Evolutionary conservation across 306 rosid genomes (phyloP).

Genomic region (Begonia masoniana): DNA sequence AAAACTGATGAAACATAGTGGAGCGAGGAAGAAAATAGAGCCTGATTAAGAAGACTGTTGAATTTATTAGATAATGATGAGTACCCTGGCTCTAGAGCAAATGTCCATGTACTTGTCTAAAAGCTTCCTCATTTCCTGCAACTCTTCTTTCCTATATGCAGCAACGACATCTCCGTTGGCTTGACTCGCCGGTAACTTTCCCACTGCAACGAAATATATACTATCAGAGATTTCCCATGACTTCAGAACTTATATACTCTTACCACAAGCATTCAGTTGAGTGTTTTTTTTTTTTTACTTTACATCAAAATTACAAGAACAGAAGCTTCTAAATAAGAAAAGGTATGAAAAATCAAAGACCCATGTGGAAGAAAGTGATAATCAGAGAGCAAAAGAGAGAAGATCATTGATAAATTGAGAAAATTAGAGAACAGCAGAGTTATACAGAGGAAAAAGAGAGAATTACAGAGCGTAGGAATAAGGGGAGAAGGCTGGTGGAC

Average conservation of each 20-base stretch:
- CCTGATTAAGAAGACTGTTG: too few species aligned
- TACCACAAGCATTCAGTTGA: too few species aligned
- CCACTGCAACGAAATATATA: slow-evolving; percentile 29
- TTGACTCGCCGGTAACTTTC: slow-evolving; percentile 64
- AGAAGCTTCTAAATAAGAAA: not conserved
- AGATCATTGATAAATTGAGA: not conserved
- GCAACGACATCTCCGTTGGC: slow-evolving; percentile 50
- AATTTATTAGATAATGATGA: too few species aligned
- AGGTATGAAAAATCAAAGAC: not conserved
- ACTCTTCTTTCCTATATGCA: slow-evolving; percentile 54
- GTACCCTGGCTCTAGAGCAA: slow-evolving; percentile 53
- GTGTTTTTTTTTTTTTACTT: too few species aligned
- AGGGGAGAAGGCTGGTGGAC: slow-evolving; percentile 54
- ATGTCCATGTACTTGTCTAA: slow-evolving; percentile 28
- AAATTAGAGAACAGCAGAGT: not conserved
- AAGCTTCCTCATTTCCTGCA: slow-evolving; percentile 32
- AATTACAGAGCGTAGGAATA: slow-evolving; percentile 69
- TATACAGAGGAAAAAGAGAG: not conserved
- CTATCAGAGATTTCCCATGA: too few species aligned
- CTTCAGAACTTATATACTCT: too few species aligned
- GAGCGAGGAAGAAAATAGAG: too few species aligned
- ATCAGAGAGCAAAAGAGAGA: not conserved
- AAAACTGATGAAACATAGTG: too few species aligned
- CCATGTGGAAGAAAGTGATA: not conserved
- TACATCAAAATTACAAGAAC: not conserved